A percentile compares a stretch with the other conserved stretches of the same genome.
These are phyloP conservation scores for Tirmania nivea DNA, from an alignment of 495 filamentous ascomycete species.

Conservation along the genomic window DNA sequence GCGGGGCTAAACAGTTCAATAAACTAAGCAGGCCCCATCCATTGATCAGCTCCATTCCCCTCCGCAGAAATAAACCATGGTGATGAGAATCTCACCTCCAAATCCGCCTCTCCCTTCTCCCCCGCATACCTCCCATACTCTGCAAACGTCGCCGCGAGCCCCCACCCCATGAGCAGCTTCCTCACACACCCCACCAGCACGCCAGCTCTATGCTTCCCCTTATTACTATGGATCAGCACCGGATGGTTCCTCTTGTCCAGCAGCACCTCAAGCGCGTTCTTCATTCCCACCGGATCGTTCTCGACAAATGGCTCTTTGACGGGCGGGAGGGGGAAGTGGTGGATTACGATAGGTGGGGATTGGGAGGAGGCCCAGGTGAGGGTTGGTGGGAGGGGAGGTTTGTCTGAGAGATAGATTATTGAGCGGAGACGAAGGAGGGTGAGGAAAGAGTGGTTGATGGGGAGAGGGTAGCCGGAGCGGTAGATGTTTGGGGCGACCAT, in stretches of 20 bases:
- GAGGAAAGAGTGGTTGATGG: slow-evolving; percentile 6
- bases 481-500: slow-evolving; percentile 12
- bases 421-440: not conserved
- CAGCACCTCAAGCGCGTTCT: slow-evolving; percentile 4
- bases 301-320: slow-evolving; percentile 12
- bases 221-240: slow-evolving; percentile 14
- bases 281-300: slow-evolving; percentile 8
- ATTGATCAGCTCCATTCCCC: not conserved
- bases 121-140: slow-evolving; percentile 15
- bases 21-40: slow-evolving; percentile 2
- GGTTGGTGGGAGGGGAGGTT: slow-evolving; percentile 5
- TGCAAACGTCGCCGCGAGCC: slow-evolving; percentile 11
- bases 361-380: slow-evolving; percentile 6
- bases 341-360: slow-evolving; percentile 6
- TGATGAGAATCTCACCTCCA: slow-evolving; percentile 4
- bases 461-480: slow-evolving; percentile 11
- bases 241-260: slow-evolving; percentile 11
- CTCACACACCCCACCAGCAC: slow-evolving; percentile 13
- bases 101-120: slow-evolving; percentile 12
- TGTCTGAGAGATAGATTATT: not conserved
- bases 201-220: slow-evolving; percentile 12
- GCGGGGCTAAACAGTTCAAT: slow-evolving; percentile 12
- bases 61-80: not conserved
- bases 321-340: slow-evolving; percentile 9
- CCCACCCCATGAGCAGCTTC: slow-evolving; percentile 10